Conservation (phyloP, 805 yeast genomes). For the Candida endomychidarum region DNA sequence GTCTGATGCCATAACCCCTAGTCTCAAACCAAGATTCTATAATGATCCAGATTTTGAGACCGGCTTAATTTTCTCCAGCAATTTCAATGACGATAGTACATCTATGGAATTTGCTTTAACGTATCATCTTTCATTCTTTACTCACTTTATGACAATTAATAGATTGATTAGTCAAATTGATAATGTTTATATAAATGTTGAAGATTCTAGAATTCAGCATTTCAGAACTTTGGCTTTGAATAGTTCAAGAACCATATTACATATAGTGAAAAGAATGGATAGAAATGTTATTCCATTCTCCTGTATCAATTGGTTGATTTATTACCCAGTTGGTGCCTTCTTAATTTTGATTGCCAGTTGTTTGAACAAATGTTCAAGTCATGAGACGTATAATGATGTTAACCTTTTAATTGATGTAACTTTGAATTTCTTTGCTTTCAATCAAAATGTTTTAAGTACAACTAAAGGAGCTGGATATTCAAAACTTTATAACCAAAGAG, state of each 20-base stretch:
- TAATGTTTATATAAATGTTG: conserved; percentile 12
- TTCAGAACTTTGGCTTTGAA: conserved; percentile 32
- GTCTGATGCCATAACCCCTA: conserved; percentile 19
- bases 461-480: conserved; percentile 1
- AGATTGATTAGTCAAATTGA: conserved; percentile 21
- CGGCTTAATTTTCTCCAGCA: conserved; percentile 6
- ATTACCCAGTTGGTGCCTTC: conserved; percentile 34
- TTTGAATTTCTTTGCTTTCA: conserved; percentile 17
- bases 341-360: conserved; percentile 28
- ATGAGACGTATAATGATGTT: conserved; percentile 29
- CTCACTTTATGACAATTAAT: conserved; percentile 38
- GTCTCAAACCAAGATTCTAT: conserved; percentile 30
- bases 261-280: conserved; percentile 23
- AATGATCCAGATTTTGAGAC: conserved; percentile 30
- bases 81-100: not conserved
- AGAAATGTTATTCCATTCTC: conserved; percentile 21
- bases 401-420: conserved; percentile 25
- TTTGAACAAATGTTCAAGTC: conserved; percentile 29
- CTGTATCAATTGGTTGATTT: conserved; percentile 31
- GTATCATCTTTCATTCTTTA: conserved; percentile 31
- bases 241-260: conserved; percentile 38
- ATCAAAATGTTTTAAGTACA: conserved; percentile 6
- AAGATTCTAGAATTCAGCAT: conserved; percentile 19
- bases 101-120: conserved; percentile 14
- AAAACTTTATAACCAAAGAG: conserved; percentile 18